These are phyloP conservation scores for Pestalotiopsis sp. DNA, from an alignment of 2,329 filamentous ascomycete species.

Conservation along the genomic window DNA sequence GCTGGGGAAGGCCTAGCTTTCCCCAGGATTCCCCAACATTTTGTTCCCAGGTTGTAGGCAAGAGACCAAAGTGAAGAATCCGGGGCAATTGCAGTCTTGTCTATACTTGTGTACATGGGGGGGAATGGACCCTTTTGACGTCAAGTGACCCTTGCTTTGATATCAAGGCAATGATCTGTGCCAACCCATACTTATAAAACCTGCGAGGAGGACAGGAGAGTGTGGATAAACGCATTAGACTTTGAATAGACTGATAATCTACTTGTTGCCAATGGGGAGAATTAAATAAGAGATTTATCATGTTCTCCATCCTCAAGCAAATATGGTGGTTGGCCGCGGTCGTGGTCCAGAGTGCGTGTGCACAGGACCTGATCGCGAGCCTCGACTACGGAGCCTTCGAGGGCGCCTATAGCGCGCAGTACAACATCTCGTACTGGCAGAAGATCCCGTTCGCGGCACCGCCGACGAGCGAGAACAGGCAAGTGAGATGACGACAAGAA, in stretches of 20 bases:
- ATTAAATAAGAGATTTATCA: background rate
- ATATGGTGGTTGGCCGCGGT: background rate
- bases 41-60: background rate
- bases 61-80: background rate
- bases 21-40: conserved; percentile 2
- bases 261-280: background rate
- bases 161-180: background rate
- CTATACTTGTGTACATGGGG: background rate
- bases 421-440: conserved; percentile 60
- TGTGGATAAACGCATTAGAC: background rate
- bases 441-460: conserved; percentile 63
- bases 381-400: conserved; percentile 53
- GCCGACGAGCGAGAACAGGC: conserved; percentile 51
- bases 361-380: conserved; percentile 33
- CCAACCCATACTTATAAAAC: background rate
- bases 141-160: background rate
- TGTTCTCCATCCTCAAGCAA: background rate
- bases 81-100: background rate
- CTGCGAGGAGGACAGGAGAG: background rate
- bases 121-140: background rate
- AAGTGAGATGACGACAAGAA: background rate
- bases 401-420: conserved; percentile 49
- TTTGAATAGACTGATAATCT: background rate
- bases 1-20: background rate
- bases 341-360: background rate